Percentiles rank a stretch among this genome's conserved stretches.
These are phyloP conservation scores for Diaporthe australafricana DNA, from an alignment of 2,329 filamentous ascomycete species.

Conservation along the genomic window DNA sequence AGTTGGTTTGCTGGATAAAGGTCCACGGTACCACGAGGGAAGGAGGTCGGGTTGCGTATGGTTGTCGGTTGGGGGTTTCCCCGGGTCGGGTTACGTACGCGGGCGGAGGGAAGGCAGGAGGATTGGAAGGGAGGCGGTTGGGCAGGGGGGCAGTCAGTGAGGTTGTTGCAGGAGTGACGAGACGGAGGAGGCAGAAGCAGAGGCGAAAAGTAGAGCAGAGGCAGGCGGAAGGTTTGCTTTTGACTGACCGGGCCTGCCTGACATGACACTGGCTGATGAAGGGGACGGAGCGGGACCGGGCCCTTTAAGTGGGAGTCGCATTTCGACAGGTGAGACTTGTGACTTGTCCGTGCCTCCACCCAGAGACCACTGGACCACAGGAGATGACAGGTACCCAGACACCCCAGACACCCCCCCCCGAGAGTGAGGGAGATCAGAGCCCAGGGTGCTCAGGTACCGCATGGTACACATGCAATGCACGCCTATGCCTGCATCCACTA, in stretches of 20 bases:
- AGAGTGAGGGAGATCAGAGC: not conserved
- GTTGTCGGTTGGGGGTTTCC: not conserved
- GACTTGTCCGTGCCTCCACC: slow-evolving; percentile 28
- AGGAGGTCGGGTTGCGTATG: not conserved
- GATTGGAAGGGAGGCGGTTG: slow-evolving; percentile 7
- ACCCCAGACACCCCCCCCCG: too few species aligned
- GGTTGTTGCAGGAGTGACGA: slow-evolving; percentile 9
- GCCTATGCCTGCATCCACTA: slow-evolving; percentile 16
- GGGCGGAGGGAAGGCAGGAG: not conserved
- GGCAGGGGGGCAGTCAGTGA: slow-evolving; percentile 6
- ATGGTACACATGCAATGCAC: not conserved
- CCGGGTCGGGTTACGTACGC: not conserved
- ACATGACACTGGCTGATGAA: slow-evolving; percentile 23
- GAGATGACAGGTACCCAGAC: slow-evolving; percentile 17
- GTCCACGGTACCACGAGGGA: not conserved
- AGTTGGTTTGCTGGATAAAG: not conserved
- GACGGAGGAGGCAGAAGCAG: not conserved
- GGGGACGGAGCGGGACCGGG: slow-evolving; percentile 16
- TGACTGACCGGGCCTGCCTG: slow-evolving; percentile 19
- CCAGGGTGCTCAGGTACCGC: slow-evolving; percentile 7
- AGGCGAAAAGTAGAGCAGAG: not conserved
- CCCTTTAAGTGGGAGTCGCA: slow-evolving; percentile 13
- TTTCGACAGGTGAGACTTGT: slow-evolving; percentile 24
- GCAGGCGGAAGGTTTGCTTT: slow-evolving; percentile 28
- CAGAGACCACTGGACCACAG: slow-evolving; percentile 2